Conservation (phyloP, 176 grass and related monocot species). For the Ensete ventricosum region DNA sequence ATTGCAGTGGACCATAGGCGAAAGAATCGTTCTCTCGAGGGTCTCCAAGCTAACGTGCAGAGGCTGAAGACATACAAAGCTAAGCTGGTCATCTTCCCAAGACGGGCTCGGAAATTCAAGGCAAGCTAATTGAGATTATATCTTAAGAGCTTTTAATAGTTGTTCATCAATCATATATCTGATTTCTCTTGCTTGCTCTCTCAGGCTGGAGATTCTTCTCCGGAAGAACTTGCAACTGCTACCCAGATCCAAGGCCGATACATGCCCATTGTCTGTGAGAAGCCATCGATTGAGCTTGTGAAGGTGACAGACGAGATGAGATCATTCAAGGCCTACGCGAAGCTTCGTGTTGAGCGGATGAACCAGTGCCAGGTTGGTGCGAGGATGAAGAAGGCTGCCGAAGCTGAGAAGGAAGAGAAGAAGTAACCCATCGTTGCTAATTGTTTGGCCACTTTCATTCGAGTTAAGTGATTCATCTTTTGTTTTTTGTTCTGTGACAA, state of each 20-base stretch:
- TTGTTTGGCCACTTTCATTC: no score
- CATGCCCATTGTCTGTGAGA: neutral
- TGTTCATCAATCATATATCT: neutral
- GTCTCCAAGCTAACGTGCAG: conserved; percentile 1
- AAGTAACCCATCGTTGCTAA: neutral
- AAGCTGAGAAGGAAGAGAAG: neutral
- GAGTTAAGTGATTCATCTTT: no score
- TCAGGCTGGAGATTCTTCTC: neutral
- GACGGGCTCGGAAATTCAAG: conserved; percentile 3
- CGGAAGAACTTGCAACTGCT: neutral
- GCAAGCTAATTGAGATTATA: neutral
- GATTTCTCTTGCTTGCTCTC: neutral
- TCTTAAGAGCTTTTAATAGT: neutral
- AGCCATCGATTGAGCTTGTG: neutral
- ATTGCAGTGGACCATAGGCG: neutral
- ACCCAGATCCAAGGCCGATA: conserved; percentile 2
- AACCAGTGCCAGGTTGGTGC: neutral
- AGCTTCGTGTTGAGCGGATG: conserved; percentile 8
- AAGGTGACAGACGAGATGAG: neutral
- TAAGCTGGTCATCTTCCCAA: conserved; percentile 8
- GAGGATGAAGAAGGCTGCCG: neutral
- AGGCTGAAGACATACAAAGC: conserved; percentile 13
- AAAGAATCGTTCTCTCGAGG: conserved; percentile 4
- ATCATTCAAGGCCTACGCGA: conserved; percentile 4
- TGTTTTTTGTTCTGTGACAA: no score